Evolutionary conservation across 495 filamentous ascomycete genomes (phyloP), one percentile per base, ranked within the genome.

Genomic region (Pseudotulostoma volvatum): DNA sequence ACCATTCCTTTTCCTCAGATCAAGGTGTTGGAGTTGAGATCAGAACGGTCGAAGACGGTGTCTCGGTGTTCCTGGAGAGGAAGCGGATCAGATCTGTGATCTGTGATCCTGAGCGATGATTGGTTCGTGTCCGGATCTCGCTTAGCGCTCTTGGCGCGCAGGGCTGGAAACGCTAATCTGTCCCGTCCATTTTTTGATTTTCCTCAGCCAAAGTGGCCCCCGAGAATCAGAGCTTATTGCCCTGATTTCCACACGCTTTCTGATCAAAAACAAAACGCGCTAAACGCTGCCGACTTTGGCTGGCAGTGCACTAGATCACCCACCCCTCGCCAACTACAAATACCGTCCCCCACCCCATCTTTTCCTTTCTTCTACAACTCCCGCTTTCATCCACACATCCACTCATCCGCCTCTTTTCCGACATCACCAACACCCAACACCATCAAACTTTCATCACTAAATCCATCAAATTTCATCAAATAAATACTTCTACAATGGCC

Each of bases 401-500:
- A 47, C 51, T 53, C 56, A 51, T 48, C 59, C 57, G 54, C 44
- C 49, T 46, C 50, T 52, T 54, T 63, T 59, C 57, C 66, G 52
- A 53, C 50, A 57, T 39, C 36, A 51, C 39, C 44, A 52, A 51
- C 53, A 45, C 52, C 54, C 47, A 59, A 33, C 42, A 40, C 52
- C 60, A 70, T 66, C 66, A 59, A 63, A 43, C 58, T 54, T 59
- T 46, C 59, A 65, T 63, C 64, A 56, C 50, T 52, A 63, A 56
- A 32, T 35, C 42, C 49, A 48, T 52, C 52, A 49, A 62, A 60
- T 67, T n/a, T 51, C 61, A 68, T 64, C 57, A 64, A 61, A 53
- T 44, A 42, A 48, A 43, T 15, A 57, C 61, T 52, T 44, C 50
- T 52, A 72, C 61, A 71, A 97, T 99, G 90, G 90, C 90, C 57